A percentile compares a stretch with the other conserved stretches of the same genome.
Conservation (phyloP, 169 alveolate species). For the Ichthyophthirius multifiliis region DNA sequence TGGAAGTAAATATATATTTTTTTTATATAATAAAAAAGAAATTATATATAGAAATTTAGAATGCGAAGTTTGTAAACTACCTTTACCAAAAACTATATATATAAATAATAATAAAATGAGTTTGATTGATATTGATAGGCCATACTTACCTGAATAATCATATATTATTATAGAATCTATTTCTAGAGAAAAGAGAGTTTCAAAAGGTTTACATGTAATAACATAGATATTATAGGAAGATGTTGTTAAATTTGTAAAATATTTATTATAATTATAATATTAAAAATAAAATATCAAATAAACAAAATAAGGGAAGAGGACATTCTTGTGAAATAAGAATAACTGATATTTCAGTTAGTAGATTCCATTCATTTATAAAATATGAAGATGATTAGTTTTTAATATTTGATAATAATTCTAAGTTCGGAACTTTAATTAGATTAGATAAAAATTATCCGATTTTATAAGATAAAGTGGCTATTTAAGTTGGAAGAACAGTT, state of each 20-base stretch:
- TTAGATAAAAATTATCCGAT: constrained; percentile 16
- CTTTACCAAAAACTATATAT: constrained; percentile 57
- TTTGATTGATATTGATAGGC: constrained; percentile 30
- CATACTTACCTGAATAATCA: constrained; percentile 19
- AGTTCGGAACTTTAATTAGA: constrained; percentile 97
- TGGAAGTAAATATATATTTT: constrained; percentile 39
- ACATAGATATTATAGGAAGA: neutral
- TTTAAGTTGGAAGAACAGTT: constrained; percentile 67
- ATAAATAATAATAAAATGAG: constrained; percentile 10
- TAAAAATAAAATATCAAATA: neutral
- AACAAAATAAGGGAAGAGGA: constrained; percentile 98
- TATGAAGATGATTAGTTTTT: constrained; percentile 89
- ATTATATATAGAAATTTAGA: constrained; percentile 35
- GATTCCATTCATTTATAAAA: constrained; percentile 94
- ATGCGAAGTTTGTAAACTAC: constrained; percentile 74
- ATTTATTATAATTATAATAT: neutral
- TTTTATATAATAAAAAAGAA: neutral
- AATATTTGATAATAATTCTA: constrained; percentile 95
- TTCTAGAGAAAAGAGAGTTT: constrained; percentile 29
- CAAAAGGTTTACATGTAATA: constrained; percentile 23
- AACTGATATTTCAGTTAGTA: constrained; percentile 96
- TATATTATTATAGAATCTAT: constrained; percentile 40
- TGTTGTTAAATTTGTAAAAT: neutral
- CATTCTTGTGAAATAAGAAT: constrained; percentile 97
- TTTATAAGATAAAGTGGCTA: constrained; percentile 26